phyloP scores from a whole-genome alignment of 2,329 filamentous ascomycete species.

The Aspergillus felis region DNA sequence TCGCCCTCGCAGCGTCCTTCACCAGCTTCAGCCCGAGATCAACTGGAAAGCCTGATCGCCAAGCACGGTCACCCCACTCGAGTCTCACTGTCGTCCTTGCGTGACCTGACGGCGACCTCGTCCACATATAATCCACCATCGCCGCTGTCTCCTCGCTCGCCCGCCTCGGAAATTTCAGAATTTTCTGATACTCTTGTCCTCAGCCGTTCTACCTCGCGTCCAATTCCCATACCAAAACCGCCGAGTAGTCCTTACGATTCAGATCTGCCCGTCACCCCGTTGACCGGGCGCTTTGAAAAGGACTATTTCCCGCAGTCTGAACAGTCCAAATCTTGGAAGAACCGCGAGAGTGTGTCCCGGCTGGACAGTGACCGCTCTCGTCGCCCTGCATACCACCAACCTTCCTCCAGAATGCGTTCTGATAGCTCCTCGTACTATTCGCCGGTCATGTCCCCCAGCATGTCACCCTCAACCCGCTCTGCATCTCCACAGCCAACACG shows the following conservation, averaged over 20 bases:
- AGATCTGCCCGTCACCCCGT: conserved; percentile 35
- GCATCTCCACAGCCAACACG: conserved; percentile 34
- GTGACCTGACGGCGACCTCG: conserved; percentile 35
- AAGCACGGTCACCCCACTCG: conserved; percentile 38
- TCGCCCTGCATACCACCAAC: conserved; percentile 8
- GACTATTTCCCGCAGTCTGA: conserved; percentile 33
- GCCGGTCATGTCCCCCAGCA: conserved; percentile 26
- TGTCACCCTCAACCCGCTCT: conserved; percentile 30
- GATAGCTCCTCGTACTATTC: conserved; percentile 31
- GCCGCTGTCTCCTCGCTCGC: conserved; percentile 20
- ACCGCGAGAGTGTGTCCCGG: conserved; percentile 13
- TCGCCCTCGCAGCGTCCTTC: conserved; percentile 25
- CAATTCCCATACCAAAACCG: conserved; percentile 34
- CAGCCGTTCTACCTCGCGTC: conserved; percentile 27
- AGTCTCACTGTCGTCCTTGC: conserved; percentile 35
- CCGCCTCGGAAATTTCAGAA: conserved; percentile 19
- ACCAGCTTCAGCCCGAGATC: conserved; percentile 25
- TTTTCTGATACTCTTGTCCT: conserved; percentile 25
- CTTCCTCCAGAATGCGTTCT: conserved; percentile 28
- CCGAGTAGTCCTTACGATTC: conserved; percentile 22
- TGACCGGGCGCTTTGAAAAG: conserved; percentile 37
- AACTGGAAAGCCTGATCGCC: conserved; percentile 35
- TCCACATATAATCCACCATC: conserved; percentile 35
- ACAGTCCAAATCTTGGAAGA: conserved; percentile 12
- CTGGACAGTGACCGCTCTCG: conserved; percentile 11